phyloP scores from a whole-genome alignment of 177 flowering plant species.

The Vitis hybrid region DNA sequence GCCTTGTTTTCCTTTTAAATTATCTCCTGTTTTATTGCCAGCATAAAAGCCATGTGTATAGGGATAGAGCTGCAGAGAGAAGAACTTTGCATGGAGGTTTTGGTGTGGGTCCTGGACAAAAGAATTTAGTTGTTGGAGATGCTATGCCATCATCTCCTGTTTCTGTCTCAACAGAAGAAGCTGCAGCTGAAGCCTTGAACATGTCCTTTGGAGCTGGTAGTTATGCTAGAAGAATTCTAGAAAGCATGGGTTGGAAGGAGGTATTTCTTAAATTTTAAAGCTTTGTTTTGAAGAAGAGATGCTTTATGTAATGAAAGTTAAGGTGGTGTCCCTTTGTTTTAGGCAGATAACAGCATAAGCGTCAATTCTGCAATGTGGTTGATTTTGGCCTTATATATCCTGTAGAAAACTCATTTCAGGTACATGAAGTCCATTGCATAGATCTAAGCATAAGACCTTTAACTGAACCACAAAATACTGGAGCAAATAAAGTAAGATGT shows the following conservation, averaged over 20 bases:
- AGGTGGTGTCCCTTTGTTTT: not conserved
- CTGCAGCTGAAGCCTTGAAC: conserved; percentile 71
- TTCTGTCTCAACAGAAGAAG: conserved; percentile 40
- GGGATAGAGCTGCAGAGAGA: conserved; percentile 97
- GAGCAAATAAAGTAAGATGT: no score
- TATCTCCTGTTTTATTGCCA: conserved; percentile 16
- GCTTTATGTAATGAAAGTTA: no score
- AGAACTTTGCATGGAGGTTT: conserved; percentile 82
- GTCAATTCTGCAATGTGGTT: no score
- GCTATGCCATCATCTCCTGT: conserved; percentile 28
- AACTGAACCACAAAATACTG: no score
- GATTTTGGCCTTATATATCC: no score
- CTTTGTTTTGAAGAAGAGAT: not conserved
- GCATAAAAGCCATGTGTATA: conserved; percentile 42
- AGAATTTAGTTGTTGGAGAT: conserved; percentile 30
- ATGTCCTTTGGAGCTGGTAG: conserved; percentile 86
- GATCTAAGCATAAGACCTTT: no score
- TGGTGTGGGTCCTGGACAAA: conserved; percentile 92
- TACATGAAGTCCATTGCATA: no score
- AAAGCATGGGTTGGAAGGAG: conserved; percentile 99
- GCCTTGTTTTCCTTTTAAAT: not conserved
- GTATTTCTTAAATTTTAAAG: conserved; percentile 28
- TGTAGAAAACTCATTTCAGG: no score
- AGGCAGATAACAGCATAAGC: not conserved
- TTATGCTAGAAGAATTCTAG: conserved; percentile 69